Percentiles rank a stretch among this genome's conserved stretches.
Evolutionary conservation across 2,329 filamentous ascomycete genomes (phyloP).

Genomic region (Teratosphaeria destructans): DNA sequence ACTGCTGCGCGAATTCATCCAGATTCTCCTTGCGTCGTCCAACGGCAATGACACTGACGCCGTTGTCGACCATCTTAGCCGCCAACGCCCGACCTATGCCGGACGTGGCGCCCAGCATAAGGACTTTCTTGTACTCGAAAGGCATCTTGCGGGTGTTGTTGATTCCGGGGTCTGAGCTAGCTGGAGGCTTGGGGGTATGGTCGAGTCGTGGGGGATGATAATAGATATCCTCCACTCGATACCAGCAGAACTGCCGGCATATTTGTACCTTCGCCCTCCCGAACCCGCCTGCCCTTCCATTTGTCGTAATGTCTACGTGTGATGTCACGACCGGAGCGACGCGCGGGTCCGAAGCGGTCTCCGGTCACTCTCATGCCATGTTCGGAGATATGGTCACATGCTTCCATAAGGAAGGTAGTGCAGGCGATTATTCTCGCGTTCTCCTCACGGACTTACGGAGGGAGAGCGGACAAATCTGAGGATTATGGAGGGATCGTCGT

Average conservation of each 20-base stretch:
- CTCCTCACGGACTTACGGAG: too few species aligned
- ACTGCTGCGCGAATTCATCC: constrained; percentile 35
- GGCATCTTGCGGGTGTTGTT: constrained; percentile 8
- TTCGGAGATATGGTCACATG: too few species aligned
- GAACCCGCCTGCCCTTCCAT: background rate
- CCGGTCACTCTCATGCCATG: background rate
- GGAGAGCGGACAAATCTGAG: too few species aligned
- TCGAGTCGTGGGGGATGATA: background rate
- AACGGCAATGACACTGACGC: constrained; percentile 38
- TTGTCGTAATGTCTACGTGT: background rate
- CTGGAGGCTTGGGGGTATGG: background rate
- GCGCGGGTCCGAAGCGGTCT: background rate
- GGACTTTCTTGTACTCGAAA: constrained; percentile 44
- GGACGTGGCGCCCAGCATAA: constrained; percentile 44
- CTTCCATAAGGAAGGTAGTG: too few species aligned
- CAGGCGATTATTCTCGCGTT: too few species aligned
- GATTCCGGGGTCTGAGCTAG: background rate
- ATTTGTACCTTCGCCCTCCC: background rate
- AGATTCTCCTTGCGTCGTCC: constrained; percentile 44
- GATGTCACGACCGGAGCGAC: background rate
- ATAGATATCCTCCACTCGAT: background rate
- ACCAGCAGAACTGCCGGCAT: background rate
- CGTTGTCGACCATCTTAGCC: constrained; percentile 37
- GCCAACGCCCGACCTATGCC: constrained; percentile 44
- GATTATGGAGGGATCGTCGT: too few species aligned